Conservation (phyloP, 2,329 filamentous ascomycete genomes). For the Fusarium sulawesiense region DNA sequence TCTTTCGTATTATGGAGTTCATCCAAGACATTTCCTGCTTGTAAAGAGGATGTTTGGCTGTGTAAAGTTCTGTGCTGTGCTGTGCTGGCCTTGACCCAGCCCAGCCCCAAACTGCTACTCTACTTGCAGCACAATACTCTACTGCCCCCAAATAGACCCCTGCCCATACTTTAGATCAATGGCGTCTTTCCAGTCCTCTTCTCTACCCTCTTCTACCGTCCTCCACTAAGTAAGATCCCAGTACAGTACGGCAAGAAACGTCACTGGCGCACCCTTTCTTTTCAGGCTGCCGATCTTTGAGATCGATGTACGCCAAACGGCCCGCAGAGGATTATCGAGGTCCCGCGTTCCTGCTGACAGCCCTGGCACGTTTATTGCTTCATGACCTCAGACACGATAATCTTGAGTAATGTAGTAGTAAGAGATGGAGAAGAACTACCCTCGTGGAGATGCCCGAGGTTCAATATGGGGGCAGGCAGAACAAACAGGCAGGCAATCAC, state of each 20-base stretch:
- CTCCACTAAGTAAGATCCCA: constrained; percentile 39
- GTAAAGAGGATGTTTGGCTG: constrained; percentile 8
- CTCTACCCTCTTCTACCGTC: constrained; percentile 20
- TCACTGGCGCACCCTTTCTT: constrained; percentile 42
- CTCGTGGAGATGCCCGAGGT: neutral
- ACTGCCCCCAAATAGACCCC: constrained; percentile 21
- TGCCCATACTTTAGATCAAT: constrained; percentile 39
- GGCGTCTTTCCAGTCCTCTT: constrained; percentile 11
- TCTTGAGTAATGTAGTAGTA: neutral
- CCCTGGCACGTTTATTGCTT: constrained; percentile 10
- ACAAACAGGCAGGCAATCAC: neutral
- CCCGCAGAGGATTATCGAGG: constrained; percentile 34
- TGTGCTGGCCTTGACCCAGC: constrained; percentile 9
- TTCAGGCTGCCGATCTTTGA: constrained; percentile 42
- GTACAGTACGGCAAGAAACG: constrained; percentile 41
- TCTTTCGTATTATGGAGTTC: neutral
- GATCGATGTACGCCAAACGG: constrained; percentile 46
- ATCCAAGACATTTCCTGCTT: neutral
- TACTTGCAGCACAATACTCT: neutral
- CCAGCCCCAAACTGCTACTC: constrained; percentile 12
- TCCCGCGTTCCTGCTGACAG: constrained; percentile 37
- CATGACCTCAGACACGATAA: neutral
- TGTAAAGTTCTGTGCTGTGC: neutral
- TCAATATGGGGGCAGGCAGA: neutral
- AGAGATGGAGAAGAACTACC: neutral